These are phyloP conservation scores for Citrus hindsii DNA, from an alignment of 345 rosid genomes.

Conservation along the genomic window DNA sequence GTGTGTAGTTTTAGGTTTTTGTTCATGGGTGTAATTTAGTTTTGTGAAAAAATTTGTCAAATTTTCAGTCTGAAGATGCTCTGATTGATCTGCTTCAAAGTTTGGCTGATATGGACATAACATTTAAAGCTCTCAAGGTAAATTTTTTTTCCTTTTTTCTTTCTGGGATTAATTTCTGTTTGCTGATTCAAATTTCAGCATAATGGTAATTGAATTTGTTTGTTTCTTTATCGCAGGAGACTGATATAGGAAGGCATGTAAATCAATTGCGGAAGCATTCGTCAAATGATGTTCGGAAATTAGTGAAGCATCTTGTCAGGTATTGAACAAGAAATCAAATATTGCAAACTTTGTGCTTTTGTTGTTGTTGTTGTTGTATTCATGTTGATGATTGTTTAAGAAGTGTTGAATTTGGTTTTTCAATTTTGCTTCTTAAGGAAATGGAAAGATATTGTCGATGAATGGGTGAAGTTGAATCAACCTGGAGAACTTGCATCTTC, in stretches of 20 bases:
- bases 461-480: conserved; percentile 89
- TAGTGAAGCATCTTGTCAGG: conserved; percentile 90
- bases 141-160: not conserved
- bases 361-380: not conserved
- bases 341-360: not conserved
- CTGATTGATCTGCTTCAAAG: conserved; percentile 89
- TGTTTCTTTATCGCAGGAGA: conserved; percentile 46
- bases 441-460: conserved; percentile 93
- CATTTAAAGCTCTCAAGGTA: conserved; percentile 90
- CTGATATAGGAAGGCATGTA: conserved; percentile 76
- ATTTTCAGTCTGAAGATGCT: conserved; percentile 74
- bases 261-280: conserved; percentile 71
- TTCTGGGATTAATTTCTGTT: not conserved
- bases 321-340: conserved; percentile 6
- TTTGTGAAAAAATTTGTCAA: conserved; percentile 5
- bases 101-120: conserved; percentile 93
- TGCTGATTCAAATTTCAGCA: conserved; percentile 1
- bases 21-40: conserved; percentile 10
- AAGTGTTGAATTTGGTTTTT: conserved; percentile 6
- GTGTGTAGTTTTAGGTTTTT: not conserved
- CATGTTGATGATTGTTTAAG: not conserved
- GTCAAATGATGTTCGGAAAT: conserved; percentile 65
- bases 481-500: conserved; percentile 71
- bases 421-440: conserved; percentile 49
- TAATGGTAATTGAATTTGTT: not conserved